phyloP scores from a whole-genome alignment of 768 basidiomycete genomes.

The Pisolithus orientalis region DNA sequence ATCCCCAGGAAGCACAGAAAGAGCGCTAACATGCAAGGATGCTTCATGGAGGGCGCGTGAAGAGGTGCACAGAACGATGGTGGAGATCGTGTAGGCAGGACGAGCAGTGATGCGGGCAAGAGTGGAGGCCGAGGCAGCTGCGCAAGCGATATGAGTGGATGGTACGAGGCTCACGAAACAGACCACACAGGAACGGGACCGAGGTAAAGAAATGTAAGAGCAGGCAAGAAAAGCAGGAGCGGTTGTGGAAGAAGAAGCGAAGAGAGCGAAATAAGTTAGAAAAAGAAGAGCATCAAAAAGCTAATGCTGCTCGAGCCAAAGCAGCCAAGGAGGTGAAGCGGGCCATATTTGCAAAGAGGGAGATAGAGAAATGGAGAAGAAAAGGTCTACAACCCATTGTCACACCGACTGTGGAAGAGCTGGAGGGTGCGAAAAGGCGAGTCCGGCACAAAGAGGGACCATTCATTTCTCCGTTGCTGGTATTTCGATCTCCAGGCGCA shows the following conservation, averaged over 20 bases:
- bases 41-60: slow-evolving; percentile 7
- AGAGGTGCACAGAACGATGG: slow-evolving; percentile 3
- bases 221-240: slow-evolving; percentile 13
- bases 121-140: slow-evolving; percentile 4
- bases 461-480: too few species aligned
- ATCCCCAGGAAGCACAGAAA: neutral
- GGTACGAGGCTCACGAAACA: slow-evolving; percentile 2
- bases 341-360: slow-evolving; percentile 4
- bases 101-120: neutral
- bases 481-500: too few species aligned
- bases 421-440: too few species aligned
- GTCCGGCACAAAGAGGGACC: too few species aligned
- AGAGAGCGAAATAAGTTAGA: slow-evolving; percentile 3
- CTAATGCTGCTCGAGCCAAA: slow-evolving; percentile 7
- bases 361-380: slow-evolving; percentile 14
- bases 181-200: slow-evolving; percentile 12
- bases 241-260: slow-evolving; percentile 8
- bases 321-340: neutral
- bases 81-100: slow-evolving; percentile 5
- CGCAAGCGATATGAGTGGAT: slow-evolving; percentile 3
- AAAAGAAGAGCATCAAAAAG: slow-evolving; percentile 7
- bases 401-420: too few species aligned
- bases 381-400: slow-evolving; percentile 21
- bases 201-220: slow-evolving; percentile 8
- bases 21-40: slow-evolving; percentile 6